Conservation (phyloP, 495 filamentous ascomycete genomes). For the Antarctomyces pellizariae region DNA sequence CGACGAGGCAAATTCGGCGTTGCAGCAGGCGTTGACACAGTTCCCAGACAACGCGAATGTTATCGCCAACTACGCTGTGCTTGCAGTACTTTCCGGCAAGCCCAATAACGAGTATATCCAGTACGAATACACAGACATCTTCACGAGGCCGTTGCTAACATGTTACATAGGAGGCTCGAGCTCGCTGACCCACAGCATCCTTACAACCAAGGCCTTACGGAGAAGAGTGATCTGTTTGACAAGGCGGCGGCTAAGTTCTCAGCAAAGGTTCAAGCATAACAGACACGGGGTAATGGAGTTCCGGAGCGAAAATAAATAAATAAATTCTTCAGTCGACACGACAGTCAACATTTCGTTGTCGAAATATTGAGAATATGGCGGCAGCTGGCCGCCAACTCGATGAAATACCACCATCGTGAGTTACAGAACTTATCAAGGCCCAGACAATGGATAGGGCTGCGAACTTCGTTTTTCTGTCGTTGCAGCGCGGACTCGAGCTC, state of each 20-base stretch:
- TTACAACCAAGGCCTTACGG: slow-evolving; percentile 41
- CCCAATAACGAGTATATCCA: slow-evolving; percentile 31
- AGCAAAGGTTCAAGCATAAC: slow-evolving; percentile 41
- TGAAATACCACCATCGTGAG: too few species aligned
- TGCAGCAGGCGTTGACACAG: slow-evolving; percentile 56
- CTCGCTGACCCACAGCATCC: slow-evolving; percentile 34
- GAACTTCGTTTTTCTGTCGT: too few species aligned
- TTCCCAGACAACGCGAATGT: slow-evolving; percentile 45
- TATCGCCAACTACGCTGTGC: slow-evolving; percentile 60
- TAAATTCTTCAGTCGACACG: too few species aligned
- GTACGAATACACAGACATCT: slow-evolving; percentile 19
- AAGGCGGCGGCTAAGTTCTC: slow-evolving; percentile 56
- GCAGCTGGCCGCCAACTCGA: too few species aligned
- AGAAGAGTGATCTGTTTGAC: slow-evolving; percentile 62
- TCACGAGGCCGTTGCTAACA: slow-evolving; percentile 6
- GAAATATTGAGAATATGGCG: too few species aligned
- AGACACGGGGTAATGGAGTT: too few species aligned
- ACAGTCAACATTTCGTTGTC: too few species aligned
- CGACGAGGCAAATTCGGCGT: slow-evolving; percentile 70
- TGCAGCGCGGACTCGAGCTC: too few species aligned
- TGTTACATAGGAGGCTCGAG: slow-evolving; percentile 27
- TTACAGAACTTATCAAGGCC: too few species aligned
- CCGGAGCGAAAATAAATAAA: too few species aligned
- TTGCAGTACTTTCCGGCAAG: slow-evolving; percentile 53
- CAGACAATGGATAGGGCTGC: too few species aligned